phyloP scores from a whole-genome alignment of 208 protist species.

The Acanthamoeba sp. region DNA sequence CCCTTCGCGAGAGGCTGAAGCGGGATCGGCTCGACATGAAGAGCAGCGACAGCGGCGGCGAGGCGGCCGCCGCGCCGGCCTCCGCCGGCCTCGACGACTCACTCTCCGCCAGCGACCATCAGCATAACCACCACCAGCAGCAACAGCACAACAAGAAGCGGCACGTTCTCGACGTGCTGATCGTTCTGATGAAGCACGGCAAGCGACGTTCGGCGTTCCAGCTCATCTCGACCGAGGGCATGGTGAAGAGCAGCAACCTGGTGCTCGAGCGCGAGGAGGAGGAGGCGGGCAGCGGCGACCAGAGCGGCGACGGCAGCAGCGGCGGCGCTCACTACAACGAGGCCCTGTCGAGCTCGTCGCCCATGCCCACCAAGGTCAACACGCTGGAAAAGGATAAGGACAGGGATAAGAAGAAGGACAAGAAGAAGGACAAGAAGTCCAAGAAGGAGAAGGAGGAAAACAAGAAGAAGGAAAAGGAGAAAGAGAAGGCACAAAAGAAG shows the following conservation, averaged over 20 bases:
- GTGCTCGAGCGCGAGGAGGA: conserved; percentile 37
- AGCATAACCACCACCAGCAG: neutral
- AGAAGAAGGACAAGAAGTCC: conserved; percentile 34
- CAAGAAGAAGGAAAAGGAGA: conserved; percentile 34
- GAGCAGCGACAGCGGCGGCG: neutral
- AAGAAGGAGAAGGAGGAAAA: conserved; percentile 36
- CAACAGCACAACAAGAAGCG: neutral
- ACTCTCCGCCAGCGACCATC: neutral
- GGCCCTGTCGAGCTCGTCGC: neutral
- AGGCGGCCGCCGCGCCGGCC: neutral
- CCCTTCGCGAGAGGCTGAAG: neutral
- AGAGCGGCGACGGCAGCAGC: neutral
- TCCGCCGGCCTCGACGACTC: neutral
- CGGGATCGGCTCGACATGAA: conserved; percentile 1
- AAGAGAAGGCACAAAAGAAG: neutral
- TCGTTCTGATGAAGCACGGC: conserved; percentile 61
- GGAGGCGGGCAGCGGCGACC: neutral
- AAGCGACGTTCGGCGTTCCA: conserved; percentile 62
- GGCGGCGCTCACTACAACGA: neutral
- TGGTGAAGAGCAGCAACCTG: conserved; percentile 47
- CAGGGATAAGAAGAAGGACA: conserved; percentile 9
- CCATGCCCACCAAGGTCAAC: neutral
- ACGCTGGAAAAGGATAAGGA: neutral
- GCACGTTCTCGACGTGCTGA: conserved; percentile 43
- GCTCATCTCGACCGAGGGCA: conserved; percentile 40